These are phyloP conservation scores for Saccharum officinarum DNA, from an alignment of 176 grass and related monocot species.

Conservation along the genomic window DNA sequence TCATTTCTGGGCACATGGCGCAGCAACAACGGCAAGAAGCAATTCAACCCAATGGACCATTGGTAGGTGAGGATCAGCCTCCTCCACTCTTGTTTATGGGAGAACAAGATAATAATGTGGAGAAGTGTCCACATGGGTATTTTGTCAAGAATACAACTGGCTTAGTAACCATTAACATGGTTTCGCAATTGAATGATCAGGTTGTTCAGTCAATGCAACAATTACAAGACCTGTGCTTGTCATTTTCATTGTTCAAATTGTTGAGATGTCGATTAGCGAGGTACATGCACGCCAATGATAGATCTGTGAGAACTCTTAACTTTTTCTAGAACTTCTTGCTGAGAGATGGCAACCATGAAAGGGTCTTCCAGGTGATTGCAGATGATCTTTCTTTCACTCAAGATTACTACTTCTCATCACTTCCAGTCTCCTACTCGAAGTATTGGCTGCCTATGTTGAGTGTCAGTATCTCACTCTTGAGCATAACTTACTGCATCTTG, in stretches of 20 bases:
- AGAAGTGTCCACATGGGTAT: background rate
- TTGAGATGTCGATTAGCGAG: background rate
- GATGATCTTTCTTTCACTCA: constrained; percentile 11
- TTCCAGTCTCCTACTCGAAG: background rate
- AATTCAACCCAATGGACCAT: background rate
- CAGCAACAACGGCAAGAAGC: background rate
- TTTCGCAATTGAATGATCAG: background rate
- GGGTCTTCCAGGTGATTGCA: background rate
- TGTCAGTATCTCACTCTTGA: background rate
- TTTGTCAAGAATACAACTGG: background rate
- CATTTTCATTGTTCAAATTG: background rate
- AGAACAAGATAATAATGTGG: background rate
- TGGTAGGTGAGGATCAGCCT: background rate
- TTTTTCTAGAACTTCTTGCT: background rate
- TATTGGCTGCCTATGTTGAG: background rate
- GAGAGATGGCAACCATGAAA: background rate
- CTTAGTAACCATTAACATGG: background rate
- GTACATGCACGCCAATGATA: background rate
- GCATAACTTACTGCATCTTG: background rate
- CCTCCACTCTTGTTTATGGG: background rate
- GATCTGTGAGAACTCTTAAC: background rate
- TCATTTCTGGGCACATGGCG: background rate
- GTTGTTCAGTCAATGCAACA: background rate
- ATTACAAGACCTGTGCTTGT: background rate
- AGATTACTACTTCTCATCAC: constrained; percentile 11